Evolutionary conservation across 495 filamentous ascomycete species (phyloP).

Genomic region (Aspergillus steynii): DNA sequence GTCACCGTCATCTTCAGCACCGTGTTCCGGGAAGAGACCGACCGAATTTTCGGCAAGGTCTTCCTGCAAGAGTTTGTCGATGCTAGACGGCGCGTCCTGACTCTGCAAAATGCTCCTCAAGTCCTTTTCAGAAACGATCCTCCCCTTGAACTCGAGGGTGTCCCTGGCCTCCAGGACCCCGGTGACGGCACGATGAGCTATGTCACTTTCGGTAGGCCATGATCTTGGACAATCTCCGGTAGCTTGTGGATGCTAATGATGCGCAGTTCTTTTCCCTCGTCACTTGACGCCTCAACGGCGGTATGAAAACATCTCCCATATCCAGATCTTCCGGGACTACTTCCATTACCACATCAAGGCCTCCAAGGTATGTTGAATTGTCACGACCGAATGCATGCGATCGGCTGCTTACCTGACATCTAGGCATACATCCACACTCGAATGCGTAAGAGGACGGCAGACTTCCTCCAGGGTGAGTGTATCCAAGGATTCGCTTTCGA

Average conservation of each 20-base stretch:
- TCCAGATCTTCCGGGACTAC: conserved; percentile 99
- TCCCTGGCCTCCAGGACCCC: conserved; percentile 73
- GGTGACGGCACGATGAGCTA: conserved; percentile 87
- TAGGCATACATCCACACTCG: conserved; percentile 96
- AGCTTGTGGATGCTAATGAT: conserved; percentile 4
- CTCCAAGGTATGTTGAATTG: conserved; percentile 64
- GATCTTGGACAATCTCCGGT: neutral
- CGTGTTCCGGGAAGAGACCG: conserved; percentile 95
- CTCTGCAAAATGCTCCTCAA: conserved; percentile 96
- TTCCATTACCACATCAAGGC: conserved; percentile 99
- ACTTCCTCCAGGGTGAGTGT: conserved; percentile 87
- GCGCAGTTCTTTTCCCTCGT: conserved; percentile 86
- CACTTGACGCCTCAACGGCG: conserved; percentile 88
- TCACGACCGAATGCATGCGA: neutral
- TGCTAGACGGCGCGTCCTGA: conserved; percentile 73
- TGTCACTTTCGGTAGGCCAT: conserved; percentile 84
- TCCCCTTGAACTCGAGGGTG: conserved; percentile 82
- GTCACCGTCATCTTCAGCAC: conserved; percentile 99
- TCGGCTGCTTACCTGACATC: conserved; percentile 17
- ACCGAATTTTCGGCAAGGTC: conserved; percentile 94
- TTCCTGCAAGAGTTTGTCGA: conserved; percentile 97
- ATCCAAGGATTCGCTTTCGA: neutral
- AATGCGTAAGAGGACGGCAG: conserved; percentile 94
- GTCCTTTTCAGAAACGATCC: conserved; percentile 96
- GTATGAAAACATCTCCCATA: conserved; percentile 94